Base-by-base conservation (phyloP, 1,139 yeast genomes). In the Geotrichum aggregatum region DNA sequence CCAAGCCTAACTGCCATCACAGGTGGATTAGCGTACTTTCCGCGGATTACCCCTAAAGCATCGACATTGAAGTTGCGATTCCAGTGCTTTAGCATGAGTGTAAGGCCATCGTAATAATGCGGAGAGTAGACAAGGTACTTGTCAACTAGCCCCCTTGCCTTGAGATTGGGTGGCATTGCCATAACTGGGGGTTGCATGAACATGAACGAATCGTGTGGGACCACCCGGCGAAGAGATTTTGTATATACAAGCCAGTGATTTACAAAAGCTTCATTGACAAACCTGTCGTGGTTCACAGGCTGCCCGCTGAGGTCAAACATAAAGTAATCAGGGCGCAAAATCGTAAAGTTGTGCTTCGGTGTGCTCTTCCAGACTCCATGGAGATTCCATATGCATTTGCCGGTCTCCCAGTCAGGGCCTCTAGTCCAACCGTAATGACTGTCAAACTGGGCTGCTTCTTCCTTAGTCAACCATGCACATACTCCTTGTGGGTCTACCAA, bases 101-200 rank as follows among this genome's bases (percentile, higher is more conserved):
- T 86, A 79, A 91, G 77, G 0, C 98, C 98, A 66, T 91, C 98
- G 63, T 91, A 91, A 65, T 83, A 91, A 68, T 91, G 98, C 1
- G 95, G 94, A 31, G 95, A 81, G 61, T 83, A 84, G 0, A 86
- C 81, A 0, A 91, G 83, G 41, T 59, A 49, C n/a, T 54, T 55
- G 21, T 42, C 50, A 5, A 54, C 52, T 4, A 45, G 42, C n/a
- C 54, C 54, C 3, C 82, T 76, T 6, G 75, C 75, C 52, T 73
- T 74, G 54, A 87, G 67, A 19, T 70, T 66, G 0, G 98, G 97
- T 0, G 97, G 96, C 1, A 76, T 65, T 59, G 83, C 84, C 56
- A 91, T 72, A 0, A 87, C 95, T 1, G 96, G 96, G 1, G 95
- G 84, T 67, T 88, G 95, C 61, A 88, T 68, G 46, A 91, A 74